phyloP scores from a whole-genome alignment of 768 basidiomycete genomes.

The Lentinula detonsa region DNA sequence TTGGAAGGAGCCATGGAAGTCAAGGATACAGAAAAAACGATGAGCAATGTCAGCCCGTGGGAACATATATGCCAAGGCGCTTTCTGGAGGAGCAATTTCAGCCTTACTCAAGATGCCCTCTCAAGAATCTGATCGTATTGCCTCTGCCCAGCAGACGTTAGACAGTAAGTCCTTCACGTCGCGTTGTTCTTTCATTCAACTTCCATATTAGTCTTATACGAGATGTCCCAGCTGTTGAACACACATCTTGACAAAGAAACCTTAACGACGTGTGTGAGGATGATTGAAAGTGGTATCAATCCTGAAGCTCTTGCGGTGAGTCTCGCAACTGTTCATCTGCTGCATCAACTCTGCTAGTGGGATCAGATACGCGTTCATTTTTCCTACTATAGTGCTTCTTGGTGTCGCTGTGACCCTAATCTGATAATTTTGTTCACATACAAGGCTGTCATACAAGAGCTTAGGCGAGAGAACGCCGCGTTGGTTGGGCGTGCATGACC shows the following conservation, averaged over 20 bases:
- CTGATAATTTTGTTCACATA: slow-evolving; percentile 1
- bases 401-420: not conserved
- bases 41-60: too few relatives aligned
- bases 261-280: slow-evolving; percentile 83
- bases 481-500: slow-evolving; percentile 24
- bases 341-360: not conserved
- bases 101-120: slow-evolving; percentile 23
- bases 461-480: slow-evolving; percentile 61
- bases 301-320: slow-evolving; percentile 87
- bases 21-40: not conserved
- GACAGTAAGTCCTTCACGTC: slow-evolving; percentile 45
- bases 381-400: too few relatives aligned
- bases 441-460: slow-evolving; percentile 81
- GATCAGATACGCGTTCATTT: too few relatives aligned
- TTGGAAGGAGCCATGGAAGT: slow-evolving; percentile 9
- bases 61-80: too few relatives aligned
- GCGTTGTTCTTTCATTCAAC: not conserved
- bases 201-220: slow-evolving; percentile 58
- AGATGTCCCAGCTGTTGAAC: slow-evolving; percentile 84
- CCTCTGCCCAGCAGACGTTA: slow-evolving; percentile 63
- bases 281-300: slow-evolving; percentile 92
- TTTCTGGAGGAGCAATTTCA: too few relatives aligned
- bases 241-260: slow-evolving; percentile 88
- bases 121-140: slow-evolving; percentile 53
- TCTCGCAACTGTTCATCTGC: slow-evolving; percentile 12